A percentile compares a stretch with the other conserved stretches of the same genome.
phyloP scores from a whole-genome alignment of 2,329 filamentous ascomycete species.

The Allantophomopsis cytisporea region DNA sequence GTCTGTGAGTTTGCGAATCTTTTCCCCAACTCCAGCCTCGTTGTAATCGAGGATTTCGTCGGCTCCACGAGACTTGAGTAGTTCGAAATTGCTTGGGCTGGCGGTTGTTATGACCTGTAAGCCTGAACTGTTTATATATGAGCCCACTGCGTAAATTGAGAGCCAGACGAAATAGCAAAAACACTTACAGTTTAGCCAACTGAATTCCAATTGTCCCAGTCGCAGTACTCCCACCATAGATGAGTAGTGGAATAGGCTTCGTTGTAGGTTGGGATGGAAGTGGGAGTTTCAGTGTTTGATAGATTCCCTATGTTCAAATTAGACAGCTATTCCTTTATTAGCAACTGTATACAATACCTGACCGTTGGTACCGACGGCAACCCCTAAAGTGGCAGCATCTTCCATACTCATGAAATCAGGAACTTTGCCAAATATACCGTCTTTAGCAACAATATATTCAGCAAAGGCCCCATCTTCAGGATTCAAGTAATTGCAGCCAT shows the following conservation, averaged over 20 bases:
- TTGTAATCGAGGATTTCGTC: slow-evolving; percentile 35
- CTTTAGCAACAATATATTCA: slow-evolving; percentile 13
- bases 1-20: too few relatives aligned
- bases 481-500: not conserved
- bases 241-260: slow-evolving; percentile 18
- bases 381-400: too few relatives aligned
- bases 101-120: slow-evolving; percentile 32
- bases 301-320: too few relatives aligned
- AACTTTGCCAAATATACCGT: slow-evolving; percentile 10
- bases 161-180: too few relatives aligned
- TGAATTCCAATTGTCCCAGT: slow-evolving; percentile 28
- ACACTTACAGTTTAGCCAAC: slow-evolving; percentile 17
- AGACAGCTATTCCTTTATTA: too few relatives aligned
- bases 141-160: too few relatives aligned
- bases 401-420: slow-evolving; percentile 12
- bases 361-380: too few relatives aligned
- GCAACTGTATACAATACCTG: too few relatives aligned
- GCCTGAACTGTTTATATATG: too few relatives aligned
- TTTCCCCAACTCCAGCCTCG: too few relatives aligned
- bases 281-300: too few relatives aligned
- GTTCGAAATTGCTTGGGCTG: slow-evolving; percentile 31
- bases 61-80: slow-evolving; percentile 31
- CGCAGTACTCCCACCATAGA: slow-evolving; percentile 28
- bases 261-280: slow-evolving; percentile 5
- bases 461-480: slow-evolving; percentile 16